Percentiles rank a stretch among this genome's conserved stretches.
Evolutionary conservation across 2,329 filamentous ascomycete genomes (phyloP).

Genomic region (Aspergillus neotritici): DNA sequence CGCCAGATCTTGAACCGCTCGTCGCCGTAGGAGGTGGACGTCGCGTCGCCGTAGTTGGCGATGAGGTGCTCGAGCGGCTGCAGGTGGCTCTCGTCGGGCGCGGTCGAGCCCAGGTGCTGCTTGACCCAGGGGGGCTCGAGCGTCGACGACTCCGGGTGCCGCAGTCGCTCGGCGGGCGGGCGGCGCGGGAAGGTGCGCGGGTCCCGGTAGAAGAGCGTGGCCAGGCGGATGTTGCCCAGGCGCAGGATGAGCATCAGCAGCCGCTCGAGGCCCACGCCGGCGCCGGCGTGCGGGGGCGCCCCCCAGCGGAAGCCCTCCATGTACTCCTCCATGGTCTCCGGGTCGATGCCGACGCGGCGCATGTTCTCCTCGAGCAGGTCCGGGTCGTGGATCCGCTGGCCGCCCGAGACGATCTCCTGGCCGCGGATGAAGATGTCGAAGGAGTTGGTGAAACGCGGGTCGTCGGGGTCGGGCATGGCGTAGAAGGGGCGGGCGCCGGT

Average conservation of each 20-base stretch:
- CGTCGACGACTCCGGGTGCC: conserved; percentile 83
- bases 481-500: conserved; percentile 81
- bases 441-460: conserved; percentile 74
- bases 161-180: conserved; percentile 58
- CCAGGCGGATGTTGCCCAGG: conserved; percentile 82
- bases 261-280: conserved; percentile 83
- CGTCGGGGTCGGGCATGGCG: conserved; percentile 72
- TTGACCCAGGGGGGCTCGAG: conserved; percentile 59
- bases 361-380: conserved; percentile 70
- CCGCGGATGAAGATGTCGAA: conserved; percentile 94
- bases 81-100: conserved; percentile 48
- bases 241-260: conserved; percentile 80
- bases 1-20: conserved; percentile 85
- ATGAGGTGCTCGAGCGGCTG: conserved; percentile 81
- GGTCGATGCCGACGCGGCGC: conserved; percentile 67
- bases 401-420: conserved; percentile 86
- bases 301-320: conserved; percentile 83
- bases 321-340: conserved; percentile 84
- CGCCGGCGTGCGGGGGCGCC: conserved; percentile 82
- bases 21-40: conserved; percentile 90
- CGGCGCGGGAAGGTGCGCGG: conserved; percentile 76
- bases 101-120: conserved; percentile 35
- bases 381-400: conserved; percentile 85
- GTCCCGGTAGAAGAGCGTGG: conserved; percentile 80
- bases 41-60: conserved; percentile 90